Percentiles rank a stretch among this genome's conserved stretches.
Conservation (phyloP, 768 basidiomycete genomes). For the Auricularia sp. region DNA sequence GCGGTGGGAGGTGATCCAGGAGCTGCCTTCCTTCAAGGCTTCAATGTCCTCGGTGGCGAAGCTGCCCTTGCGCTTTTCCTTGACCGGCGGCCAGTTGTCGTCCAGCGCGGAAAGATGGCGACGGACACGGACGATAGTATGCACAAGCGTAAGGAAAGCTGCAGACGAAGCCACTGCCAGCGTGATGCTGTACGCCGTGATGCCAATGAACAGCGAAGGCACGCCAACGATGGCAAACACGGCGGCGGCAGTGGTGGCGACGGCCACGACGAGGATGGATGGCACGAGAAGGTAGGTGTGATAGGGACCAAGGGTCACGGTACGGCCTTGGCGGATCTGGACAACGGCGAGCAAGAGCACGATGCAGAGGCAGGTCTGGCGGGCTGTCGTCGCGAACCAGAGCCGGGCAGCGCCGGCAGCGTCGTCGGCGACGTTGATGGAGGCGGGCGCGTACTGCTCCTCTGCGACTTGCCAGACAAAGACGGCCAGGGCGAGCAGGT, state of each 20-base stretch:
- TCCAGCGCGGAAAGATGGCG: conserved; percentile 39
- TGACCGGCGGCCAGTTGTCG: conserved; percentile 53
- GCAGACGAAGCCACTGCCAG: conserved; percentile 42
- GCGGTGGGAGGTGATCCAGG: conserved; percentile 66
- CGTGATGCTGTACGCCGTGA: conserved; percentile 45
- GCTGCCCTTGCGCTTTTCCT: conserved; percentile 43
- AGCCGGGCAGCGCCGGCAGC: conserved; percentile 46
- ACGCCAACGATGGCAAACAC: conserved; percentile 45
- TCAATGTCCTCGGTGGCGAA: conserved; percentile 67
- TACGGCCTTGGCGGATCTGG: conserved; percentile 58
- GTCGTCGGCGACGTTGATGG: conserved; percentile 34
- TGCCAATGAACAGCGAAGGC: conserved; percentile 46
- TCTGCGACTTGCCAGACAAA: conserved; percentile 58
- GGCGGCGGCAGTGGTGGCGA: conserved; percentile 50
- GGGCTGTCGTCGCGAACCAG: conserved; percentile 59
- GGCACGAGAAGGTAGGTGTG: conserved; percentile 73
- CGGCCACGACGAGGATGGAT: conserved; percentile 39
- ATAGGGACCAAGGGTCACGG: conserved; percentile 55
- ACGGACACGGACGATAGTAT: conserved; percentile 54
- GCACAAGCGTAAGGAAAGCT: conserved; percentile 48
- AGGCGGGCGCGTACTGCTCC: conserved; percentile 39
- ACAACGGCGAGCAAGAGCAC: conserved; percentile 49
- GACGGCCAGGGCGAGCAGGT: conserved; percentile 47
- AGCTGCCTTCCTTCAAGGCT: conserved; percentile 60
- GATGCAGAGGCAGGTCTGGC: conserved; percentile 50